phyloP scores from a whole-genome alignment of 106 monocot species.

The Iris macrosiphon region DNA sequence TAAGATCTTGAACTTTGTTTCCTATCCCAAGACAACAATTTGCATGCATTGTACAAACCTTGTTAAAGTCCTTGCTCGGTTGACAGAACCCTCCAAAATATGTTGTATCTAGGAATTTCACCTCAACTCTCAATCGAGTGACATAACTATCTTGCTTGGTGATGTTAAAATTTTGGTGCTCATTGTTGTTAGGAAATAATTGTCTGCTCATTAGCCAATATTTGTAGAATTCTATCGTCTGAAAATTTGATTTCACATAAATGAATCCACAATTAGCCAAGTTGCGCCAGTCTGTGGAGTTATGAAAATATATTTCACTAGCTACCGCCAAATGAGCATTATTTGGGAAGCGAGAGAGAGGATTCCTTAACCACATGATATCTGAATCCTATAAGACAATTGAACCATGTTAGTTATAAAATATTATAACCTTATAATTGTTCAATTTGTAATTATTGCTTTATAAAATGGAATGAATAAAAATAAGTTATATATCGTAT shows the following conservation, averaged over 20 bases:
- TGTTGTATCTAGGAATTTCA: slow-evolving; percentile 20
- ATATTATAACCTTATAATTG: background rate
- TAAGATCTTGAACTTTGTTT: slow-evolving; percentile 33
- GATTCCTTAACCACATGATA: slow-evolving; percentile 42
- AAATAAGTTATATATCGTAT: too few relatives aligned
- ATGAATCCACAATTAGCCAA: slow-evolving; percentile 21
- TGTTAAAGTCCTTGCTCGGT: slow-evolving; percentile 18
- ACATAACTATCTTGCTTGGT: slow-evolving; percentile 14
- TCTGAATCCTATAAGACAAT: slow-evolving; percentile 25
- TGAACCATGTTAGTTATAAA: background rate
- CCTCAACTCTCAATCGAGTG: background rate
- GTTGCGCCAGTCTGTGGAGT: slow-evolving; percentile 9
- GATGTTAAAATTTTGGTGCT: slow-evolving; percentile 28
- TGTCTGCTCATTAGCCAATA: slow-evolving; percentile 21
- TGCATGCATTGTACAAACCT: slow-evolving; percentile 43
- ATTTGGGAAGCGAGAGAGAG: slow-evolving; percentile 15
- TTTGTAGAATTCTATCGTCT: slow-evolving; percentile 21
- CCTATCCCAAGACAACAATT: slow-evolving; percentile 33
- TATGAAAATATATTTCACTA: slow-evolving; percentile 13
- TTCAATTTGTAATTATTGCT: background rate
- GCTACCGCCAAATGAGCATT: slow-evolving; percentile 13
- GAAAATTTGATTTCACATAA: slow-evolving; percentile 21
- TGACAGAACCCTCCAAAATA: slow-evolving; percentile 32
- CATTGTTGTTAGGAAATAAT: slow-evolving; percentile 11
- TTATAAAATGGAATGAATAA: background rate